These are phyloP conservation scores for Nyctanthes arbortristis DNA, from an alignment of 257 asterid species.

Conservation along the genomic window DNA sequence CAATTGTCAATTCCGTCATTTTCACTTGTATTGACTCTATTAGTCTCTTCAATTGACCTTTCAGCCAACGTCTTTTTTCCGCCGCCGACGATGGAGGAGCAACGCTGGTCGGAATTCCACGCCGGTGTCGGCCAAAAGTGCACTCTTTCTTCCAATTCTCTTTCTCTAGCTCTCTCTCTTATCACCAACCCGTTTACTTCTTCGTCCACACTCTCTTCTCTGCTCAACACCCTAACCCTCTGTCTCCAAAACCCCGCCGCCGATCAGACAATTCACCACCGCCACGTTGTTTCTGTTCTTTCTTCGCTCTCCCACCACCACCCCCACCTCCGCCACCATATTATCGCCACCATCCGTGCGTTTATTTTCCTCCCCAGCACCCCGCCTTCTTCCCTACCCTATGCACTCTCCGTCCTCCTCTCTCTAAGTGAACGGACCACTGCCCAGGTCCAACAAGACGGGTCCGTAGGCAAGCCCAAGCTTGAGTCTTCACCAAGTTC, in stretches of 20 bases:
- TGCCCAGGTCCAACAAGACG: no score
- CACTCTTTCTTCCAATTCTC: constrained; percentile 23
- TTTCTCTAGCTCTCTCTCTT: constrained; percentile 49
- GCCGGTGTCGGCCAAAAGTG: constrained; percentile 9
- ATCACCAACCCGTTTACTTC: constrained; percentile 67
- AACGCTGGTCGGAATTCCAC: constrained; percentile 35
- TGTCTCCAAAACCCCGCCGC: constrained; percentile 41
- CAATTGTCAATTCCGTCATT: no score
- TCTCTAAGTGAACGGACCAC: constrained; percentile 28
- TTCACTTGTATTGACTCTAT: no score
- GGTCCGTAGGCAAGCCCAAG: no score
- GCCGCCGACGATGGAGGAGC: constrained; percentile 45
- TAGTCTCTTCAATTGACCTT: no score
- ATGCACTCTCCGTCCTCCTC: constrained; percentile 53
- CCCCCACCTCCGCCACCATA: constrained; percentile 40
- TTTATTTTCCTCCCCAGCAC: constrained; percentile 47
- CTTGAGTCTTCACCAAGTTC: constrained; percentile 12
- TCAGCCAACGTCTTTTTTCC: no score
- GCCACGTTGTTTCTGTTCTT: constrained; percentile 50
- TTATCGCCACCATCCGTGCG: constrained; percentile 35
- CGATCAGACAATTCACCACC: constrained; percentile 24
- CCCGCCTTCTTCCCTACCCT: constrained; percentile 40
- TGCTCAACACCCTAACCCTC: constrained; percentile 43
- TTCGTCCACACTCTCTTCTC: constrained; percentile 39
- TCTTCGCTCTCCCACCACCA: constrained; percentile 43